Evolutionary conservation across 768 basidiomycete species (phyloP).

Genomic region (Agrocybe praecox): DNA sequence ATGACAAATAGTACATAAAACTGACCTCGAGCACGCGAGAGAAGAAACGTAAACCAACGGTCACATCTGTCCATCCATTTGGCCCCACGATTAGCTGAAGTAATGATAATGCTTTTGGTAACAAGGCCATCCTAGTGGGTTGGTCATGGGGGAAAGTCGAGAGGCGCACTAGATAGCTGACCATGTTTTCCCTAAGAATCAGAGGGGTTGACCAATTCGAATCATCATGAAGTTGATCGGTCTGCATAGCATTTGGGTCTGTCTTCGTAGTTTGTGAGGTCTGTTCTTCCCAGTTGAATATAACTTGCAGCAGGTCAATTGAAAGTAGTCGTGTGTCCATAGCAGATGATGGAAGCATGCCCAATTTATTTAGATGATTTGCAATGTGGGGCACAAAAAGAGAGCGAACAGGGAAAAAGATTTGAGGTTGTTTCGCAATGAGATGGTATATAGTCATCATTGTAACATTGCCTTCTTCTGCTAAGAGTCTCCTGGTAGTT

Average conservation of each 20-base stretch:
- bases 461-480: slow-evolving; percentile 83
- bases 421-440: slow-evolving; percentile 85
- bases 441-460: slow-evolving; percentile 86
- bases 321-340: slow-evolving; percentile 84
- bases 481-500: slow-evolving; percentile 80
- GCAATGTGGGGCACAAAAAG: slow-evolving; percentile 95
- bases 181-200: slow-evolving; percentile 84
- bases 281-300: slow-evolving; percentile 92
- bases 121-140: slow-evolving; percentile 45
- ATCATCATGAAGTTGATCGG: slow-evolving; percentile 25
- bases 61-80: slow-evolving; percentile 88
- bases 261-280: slow-evolving; percentile 34
- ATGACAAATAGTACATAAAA: slow-evolving; percentile 31
- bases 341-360: slow-evolving; percentile 71
- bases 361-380: slow-evolving; percentile 84
- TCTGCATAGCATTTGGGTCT: slow-evolving; percentile 6
- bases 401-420: slow-evolving; percentile 92
- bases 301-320: slow-evolving; percentile 88
- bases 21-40: slow-evolving; percentile 79
- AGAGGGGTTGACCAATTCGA: slow-evolving; percentile 74
- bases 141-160: slow-evolving; percentile 69
- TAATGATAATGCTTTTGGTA: slow-evolving; percentile 64
- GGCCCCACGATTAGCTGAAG: slow-evolving; percentile 82
- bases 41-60: slow-evolving; percentile 91
- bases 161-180: slow-evolving; percentile 94